phyloP scores from a whole-genome alignment of 768 basidiomycete species.

The Naganishia antarctica region DNA sequence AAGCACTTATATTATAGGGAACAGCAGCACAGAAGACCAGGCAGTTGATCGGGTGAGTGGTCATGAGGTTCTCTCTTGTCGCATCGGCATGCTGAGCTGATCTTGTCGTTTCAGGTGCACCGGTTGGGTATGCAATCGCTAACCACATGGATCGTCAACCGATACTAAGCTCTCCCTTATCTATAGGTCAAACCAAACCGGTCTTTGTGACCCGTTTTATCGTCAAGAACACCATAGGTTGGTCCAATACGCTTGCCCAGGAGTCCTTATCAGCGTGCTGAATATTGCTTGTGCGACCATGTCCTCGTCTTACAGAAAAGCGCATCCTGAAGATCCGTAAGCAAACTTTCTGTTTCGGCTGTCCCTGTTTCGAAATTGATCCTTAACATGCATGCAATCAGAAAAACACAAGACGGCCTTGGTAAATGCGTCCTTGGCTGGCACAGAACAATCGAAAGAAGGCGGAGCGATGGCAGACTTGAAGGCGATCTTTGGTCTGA shows the following conservation, averaged over 20 bases:
- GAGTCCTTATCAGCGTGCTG: neutral
- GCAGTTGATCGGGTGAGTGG: slow-evolving; percentile 47
- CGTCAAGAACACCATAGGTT: slow-evolving; percentile 44
- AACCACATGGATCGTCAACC: neutral
- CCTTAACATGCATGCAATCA: slow-evolving; percentile 5
- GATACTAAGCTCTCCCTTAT: neutral
- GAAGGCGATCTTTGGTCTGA: slow-evolving; percentile 47
- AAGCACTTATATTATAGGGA: neutral
- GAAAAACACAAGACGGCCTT: slow-evolving; percentile 47
- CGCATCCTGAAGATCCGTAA: slow-evolving; percentile 46
- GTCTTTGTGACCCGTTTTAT: slow-evolving; percentile 48
- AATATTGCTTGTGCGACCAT: neutral
- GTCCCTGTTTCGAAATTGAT: neutral
- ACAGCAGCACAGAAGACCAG: slow-evolving; percentile 47
- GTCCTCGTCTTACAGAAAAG: slow-evolving; percentile 29
- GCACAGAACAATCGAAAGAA: slow-evolving; percentile 34
- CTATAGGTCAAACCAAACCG: slow-evolving; percentile 45
- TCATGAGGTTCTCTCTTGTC: neutral
- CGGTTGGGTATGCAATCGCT: neutral
- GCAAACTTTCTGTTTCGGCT: slow-evolving; percentile 3
- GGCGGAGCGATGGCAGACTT: slow-evolving; percentile 45
- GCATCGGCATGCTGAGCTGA: neutral
- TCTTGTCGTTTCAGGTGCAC: neutral
- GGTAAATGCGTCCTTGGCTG: slow-evolving; percentile 45
- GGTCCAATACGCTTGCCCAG: no score